Conservation (phyloP, 2,329 filamentous ascomycete species). For the Trichoderma koningii region DNA sequence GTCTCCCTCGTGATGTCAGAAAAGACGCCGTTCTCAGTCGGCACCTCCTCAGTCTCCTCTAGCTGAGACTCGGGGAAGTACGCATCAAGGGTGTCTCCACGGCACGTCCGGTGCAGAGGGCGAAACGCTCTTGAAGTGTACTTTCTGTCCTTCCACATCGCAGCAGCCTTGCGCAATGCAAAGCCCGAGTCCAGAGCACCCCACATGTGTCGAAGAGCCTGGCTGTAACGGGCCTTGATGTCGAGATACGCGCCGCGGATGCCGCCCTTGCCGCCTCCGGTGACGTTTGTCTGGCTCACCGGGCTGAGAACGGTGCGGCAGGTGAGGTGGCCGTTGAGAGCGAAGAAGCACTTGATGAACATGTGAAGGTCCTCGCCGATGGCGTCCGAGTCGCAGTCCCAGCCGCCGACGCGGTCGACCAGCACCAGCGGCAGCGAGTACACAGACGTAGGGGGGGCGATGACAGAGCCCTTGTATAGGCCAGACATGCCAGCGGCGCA, state of each 20-base stretch:
- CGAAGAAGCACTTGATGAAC: conserved; percentile 78
- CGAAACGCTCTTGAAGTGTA: conserved; percentile 57
- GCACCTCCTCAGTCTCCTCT: conserved; percentile 44
- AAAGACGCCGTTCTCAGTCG: conserved; percentile 55
- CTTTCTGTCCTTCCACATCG: conserved; percentile 60
- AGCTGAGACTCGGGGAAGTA: conserved; percentile 53
- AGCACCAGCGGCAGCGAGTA: conserved; percentile 70
- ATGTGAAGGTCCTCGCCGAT: conserved; percentile 78
- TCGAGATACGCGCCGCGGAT: conserved; percentile 58
- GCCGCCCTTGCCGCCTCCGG: conserved; percentile 58
- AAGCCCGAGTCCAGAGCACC: conserved; percentile 70
- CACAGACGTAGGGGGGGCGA: conserved; percentile 72
- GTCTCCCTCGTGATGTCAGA: conserved; percentile 56
- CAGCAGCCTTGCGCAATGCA: conserved; percentile 59
- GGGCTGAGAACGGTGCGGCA: conserved; percentile 66
- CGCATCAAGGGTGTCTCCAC: conserved; percentile 48
- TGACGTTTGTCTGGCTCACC: conserved; percentile 73
- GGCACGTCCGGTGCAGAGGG: conserved; percentile 52
- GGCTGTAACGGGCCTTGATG: conserved; percentile 67
- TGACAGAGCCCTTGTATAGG: conserved; percentile 62
- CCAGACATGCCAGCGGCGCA: conserved; percentile 70
- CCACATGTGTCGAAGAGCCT: conserved; percentile 76
- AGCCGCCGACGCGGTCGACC: conserved; percentile 69
- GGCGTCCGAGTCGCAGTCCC: conserved; percentile 70
- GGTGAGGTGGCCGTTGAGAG: conserved; percentile 68